Conservation (phyloP, 345 rosid genomes). For the Citrus glauca region DNA sequence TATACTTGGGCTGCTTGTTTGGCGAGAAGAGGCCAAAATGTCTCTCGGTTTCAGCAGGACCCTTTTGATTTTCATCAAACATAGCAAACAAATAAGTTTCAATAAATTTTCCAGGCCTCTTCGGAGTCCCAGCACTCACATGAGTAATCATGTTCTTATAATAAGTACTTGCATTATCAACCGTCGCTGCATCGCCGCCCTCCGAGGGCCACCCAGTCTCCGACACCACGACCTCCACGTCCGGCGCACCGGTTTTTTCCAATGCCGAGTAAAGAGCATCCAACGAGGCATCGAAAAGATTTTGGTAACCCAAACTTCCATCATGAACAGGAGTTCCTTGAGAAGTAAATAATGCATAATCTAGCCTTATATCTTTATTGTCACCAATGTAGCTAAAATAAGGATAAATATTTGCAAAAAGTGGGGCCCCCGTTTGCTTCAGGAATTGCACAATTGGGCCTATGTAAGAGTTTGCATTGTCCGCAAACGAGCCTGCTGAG, state of each 20-base stretch:
- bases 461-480: neutral
- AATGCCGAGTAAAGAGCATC: slow-evolving; percentile 28
- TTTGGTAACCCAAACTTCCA: slow-evolving; percentile 11
- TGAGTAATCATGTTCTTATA: slow-evolving; percentile 21
- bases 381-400: slow-evolving; percentile 21
- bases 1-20: slow-evolving; percentile 12
- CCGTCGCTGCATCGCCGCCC: slow-evolving; percentile 14
- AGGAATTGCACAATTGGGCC: slow-evolving; percentile 1
- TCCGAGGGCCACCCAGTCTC: slow-evolving; percentile 36
- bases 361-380: neutral
- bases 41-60: neutral
- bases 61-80: slow-evolving; percentile 32
- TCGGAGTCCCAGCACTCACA: slow-evolving; percentile 33
- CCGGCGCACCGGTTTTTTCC: slow-evolving; percentile 18
- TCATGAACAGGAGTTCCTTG: slow-evolving; percentile 17
- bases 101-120: slow-evolving; percentile 21
- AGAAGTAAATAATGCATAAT: slow-evolving; percentile 24
- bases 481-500: slow-evolving; percentile 10
- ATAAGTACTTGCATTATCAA: slow-evolving; percentile 25
- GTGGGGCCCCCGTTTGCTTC: slow-evolving; percentile 13
- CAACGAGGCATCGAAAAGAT: slow-evolving; percentile 27
- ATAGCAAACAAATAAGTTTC: slow-evolving; percentile 38
- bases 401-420: slow-evolving; percentile 31
- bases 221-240: slow-evolving; percentile 20
- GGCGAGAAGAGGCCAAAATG: neutral